phyloP scores from a whole-genome alignment of 306 rosid genomes.

The Potentilla sterilis region DNA sequence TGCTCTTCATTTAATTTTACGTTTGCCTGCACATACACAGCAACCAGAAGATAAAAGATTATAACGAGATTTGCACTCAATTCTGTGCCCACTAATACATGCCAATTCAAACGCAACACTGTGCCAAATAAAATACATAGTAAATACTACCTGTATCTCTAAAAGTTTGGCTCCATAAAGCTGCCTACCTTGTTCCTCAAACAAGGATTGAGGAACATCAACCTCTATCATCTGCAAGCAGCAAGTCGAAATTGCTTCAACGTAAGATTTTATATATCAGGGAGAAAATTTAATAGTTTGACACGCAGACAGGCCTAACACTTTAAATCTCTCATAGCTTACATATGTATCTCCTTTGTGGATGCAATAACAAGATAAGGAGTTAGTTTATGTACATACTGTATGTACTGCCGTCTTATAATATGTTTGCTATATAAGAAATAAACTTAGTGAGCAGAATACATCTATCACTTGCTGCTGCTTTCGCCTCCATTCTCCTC shows the following conservation, averaged over 20 bases:
- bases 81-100: neutral
- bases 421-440: neutral
- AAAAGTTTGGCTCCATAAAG: slow-evolving; percentile 85
- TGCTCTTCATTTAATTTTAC: slow-evolving; percentile 71
- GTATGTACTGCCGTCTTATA: neutral
- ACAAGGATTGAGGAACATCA: slow-evolving; percentile 81
- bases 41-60: slow-evolving; percentile 15
- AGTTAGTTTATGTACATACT: neutral
- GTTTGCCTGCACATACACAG: slow-evolving; percentile 56
- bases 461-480: neutral
- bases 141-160: slow-evolving; percentile 70
- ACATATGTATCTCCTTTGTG: too few relatives aligned
- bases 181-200: slow-evolving; percentile 95
- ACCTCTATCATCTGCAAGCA: slow-evolving; percentile 75
- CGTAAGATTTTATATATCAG: slow-evolving; percentile 1
- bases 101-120: neutral
- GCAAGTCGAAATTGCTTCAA: slow-evolving; percentile 4
- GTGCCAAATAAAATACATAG: neutral
- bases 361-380: neutral
- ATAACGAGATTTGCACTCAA: neutral
- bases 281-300: neutral
- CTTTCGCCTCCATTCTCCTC: neutral
- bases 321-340: neutral
- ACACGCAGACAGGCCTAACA: neutral
- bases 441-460: neutral